Percentiles rank a stretch among this genome's conserved stretches.
Conservation (phyloP, 208 protist species). For the Strigomonas oncopelti region DNA sequence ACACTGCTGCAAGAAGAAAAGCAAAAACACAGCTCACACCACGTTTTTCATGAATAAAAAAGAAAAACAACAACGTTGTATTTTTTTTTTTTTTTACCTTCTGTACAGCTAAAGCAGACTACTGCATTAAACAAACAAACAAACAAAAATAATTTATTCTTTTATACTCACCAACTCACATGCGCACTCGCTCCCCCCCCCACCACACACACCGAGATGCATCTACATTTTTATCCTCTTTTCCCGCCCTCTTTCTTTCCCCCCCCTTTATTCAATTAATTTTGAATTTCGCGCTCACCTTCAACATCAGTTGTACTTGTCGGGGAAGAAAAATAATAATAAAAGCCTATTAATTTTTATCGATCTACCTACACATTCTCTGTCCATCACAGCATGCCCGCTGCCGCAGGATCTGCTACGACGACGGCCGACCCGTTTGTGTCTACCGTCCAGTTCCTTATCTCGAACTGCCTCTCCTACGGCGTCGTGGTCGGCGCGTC, state of each 20-base stretch:
- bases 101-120: neutral
- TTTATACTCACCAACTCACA: no score
- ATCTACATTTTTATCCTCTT: neutral
- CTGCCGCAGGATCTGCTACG: no score
- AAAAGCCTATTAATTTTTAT: no score
- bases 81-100: neutral
- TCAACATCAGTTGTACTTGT: no score
- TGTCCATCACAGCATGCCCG: neutral
- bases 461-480: constrained; percentile 71
- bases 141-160: constrained; percentile 7
- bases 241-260: neutral
- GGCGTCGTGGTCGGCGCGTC: constrained; percentile 74
- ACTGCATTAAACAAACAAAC: constrained; percentile 1
- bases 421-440: constrained; percentile 12
- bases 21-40: neutral
- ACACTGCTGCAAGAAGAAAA: constrained; percentile 23
- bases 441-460: constrained; percentile 40
- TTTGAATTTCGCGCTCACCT: neutral
- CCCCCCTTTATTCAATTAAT: neutral
- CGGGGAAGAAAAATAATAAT: no score
- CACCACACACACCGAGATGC: neutral
- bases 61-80: constrained; percentile 6
- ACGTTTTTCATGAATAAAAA: neutral
- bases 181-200: no score
- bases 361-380: neutral